Evolutionary conservation across 139 green algal genomes (phyloP).

Genomic region (Pleodorina starrii): DNA sequence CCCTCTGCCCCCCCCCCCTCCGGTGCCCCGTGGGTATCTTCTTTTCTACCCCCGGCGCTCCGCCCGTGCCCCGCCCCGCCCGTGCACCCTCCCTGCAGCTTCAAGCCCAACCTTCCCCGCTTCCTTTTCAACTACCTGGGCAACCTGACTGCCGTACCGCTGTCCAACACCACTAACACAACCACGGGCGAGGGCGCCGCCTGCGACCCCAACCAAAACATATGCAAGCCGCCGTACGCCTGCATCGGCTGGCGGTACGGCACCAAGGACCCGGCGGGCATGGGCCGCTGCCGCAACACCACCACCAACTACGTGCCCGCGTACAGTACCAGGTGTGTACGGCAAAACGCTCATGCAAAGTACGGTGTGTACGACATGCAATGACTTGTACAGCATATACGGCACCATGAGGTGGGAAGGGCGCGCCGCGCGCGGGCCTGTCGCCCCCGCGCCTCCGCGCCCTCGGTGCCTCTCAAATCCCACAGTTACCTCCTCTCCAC

Average conservation of each 20-base stretch:
- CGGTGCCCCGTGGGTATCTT: too few relatives aligned
- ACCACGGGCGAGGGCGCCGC: neutral
- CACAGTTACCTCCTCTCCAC: too few relatives aligned
- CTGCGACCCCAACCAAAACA: slow-evolving; percentile 51
- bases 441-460: too few relatives aligned
- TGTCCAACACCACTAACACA: neutral
- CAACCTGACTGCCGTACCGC: slow-evolving; percentile 22
- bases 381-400: too few relatives aligned
- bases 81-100: neutral
- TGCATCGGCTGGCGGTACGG: slow-evolving; percentile 60
- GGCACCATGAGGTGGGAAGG: too few relatives aligned
- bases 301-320: slow-evolving; percentile 71
- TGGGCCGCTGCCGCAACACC: slow-evolving; percentile 67
- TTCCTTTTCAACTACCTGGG: slow-evolving; percentile 68
- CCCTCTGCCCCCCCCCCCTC: too few relatives aligned
- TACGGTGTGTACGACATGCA: too few relatives aligned
- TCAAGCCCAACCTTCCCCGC: slow-evolving; percentile 59
- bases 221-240: slow-evolving; percentile 38
- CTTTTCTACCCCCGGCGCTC: too few relatives aligned
- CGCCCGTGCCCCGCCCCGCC: too few relatives aligned
- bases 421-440: too few relatives aligned
- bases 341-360: too few relatives aligned
- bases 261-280: slow-evolving; percentile 1
- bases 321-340: slow-evolving; percentile 59
- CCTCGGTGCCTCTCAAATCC: too few relatives aligned